Evolutionary conservation across 305 asterid species (phyloP), one percentile per base, ranked within the genome.

Genomic region (Fraxinus latifolia): DNA sequence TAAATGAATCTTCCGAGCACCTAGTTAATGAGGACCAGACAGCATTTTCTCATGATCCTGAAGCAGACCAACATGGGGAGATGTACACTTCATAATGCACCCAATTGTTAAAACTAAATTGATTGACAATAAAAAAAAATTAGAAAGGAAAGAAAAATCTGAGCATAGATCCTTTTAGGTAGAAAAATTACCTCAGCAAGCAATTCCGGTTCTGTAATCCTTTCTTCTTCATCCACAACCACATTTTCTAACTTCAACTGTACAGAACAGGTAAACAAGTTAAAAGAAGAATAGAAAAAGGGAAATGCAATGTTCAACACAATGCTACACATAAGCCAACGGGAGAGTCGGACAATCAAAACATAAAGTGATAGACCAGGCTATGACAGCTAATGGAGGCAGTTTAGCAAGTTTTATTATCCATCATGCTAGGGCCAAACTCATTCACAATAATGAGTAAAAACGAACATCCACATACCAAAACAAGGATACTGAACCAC

Each of bases 171-270:
- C 33, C 80, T 60, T 58, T 72, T 65, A 47, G 44, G 29, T 29
- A 32, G 67, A 68, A 31, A 72, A 17, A 80, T 73, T 86, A 95
- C 99, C 99, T 95, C 99, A 23, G 93, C 91, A 23, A 96, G 93
- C 74, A 96, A 81, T 84, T 94, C 94, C 0, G 90, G 92, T 65
- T 94, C 97, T 19, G 94, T 83, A 79, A 96, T 88, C 84, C 93
- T 89, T 87, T 91, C 97, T 85, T 96, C 97, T 85, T 89, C 96
- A 83, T 94, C 97, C 80, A 90, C 89, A 82, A 84, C 88, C 77
- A 89, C 76, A 14, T 94, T 97, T 89, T 91, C 94, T 86, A 94
- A 87, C 89, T 89, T 93, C 87, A 92, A 37, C 99, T 95, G 79
- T 80, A 85, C 70, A 74, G 25, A 81, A 74, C 72, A 44, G 81